Conservation (phyloP, 306 rosid genomes). For the Castanea crenata region DNA sequence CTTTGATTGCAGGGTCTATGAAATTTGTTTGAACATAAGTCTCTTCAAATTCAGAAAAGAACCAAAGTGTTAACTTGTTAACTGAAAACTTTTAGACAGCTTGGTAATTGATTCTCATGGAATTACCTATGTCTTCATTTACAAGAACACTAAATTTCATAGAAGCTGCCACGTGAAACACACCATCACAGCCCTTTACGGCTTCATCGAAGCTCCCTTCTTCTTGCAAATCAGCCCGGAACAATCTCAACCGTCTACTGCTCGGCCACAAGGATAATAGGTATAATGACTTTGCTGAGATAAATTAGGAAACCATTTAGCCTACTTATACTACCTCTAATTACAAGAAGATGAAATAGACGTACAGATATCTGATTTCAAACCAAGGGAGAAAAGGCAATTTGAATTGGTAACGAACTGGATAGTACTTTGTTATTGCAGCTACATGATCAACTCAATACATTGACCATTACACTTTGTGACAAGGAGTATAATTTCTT, state of each 20-base stretch:
- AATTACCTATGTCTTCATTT: slow-evolving; percentile 54
- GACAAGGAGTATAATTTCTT: too few relatives aligned
- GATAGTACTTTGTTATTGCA: too few relatives aligned
- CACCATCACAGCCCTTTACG: slow-evolving; percentile 64
- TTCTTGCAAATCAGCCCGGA: slow-evolving; percentile 56
- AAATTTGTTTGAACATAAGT: slow-evolving; percentile 47
- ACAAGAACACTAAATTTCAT: slow-evolving; percentile 52
- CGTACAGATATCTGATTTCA: too few relatives aligned
- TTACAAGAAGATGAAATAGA: too few relatives aligned
- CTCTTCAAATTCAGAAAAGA: slow-evolving; percentile 39
- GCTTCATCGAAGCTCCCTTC: slow-evolving; percentile 83
- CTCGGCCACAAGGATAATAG: slow-evolving; percentile 49
- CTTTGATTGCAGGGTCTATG: slow-evolving; percentile 58
- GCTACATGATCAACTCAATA: too few relatives aligned
- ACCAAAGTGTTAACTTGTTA: slow-evolving; percentile 11
- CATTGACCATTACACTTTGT: too few relatives aligned
- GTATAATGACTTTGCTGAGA: slow-evolving; percentile 63
- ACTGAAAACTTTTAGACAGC: not conserved
- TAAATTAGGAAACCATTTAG: not conserved
- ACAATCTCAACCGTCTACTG: slow-evolving; percentile 53
- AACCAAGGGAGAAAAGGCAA: too few relatives aligned
- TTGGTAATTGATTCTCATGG: not conserved
- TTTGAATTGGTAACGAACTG: too few relatives aligned
- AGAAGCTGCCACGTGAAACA: slow-evolving; percentile 76
- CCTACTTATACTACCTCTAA: not conserved